A percentile compares a stretch with the other conserved stretches of the same genome.
Conservation (phyloP, 2,329 filamentous ascomycete genomes). For the Eurotiales sp. region DNA sequence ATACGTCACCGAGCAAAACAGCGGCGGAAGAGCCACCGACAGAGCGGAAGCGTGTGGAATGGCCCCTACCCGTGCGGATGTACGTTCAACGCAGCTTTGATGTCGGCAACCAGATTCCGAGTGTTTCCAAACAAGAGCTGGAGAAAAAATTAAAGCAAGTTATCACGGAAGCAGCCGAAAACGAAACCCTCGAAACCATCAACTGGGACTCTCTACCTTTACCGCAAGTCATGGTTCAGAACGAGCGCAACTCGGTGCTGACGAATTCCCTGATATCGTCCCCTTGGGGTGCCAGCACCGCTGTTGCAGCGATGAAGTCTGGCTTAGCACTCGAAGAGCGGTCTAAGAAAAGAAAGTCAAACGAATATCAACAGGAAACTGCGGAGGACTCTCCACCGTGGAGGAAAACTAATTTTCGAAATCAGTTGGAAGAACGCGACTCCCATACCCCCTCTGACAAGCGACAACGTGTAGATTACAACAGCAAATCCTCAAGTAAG, state of each 20-base stretch:
- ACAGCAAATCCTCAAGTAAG: slow-evolving; percentile 68
- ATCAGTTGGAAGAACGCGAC: slow-evolving; percentile 69
- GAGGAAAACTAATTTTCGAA: slow-evolving; percentile 65
- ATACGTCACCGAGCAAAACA: slow-evolving; percentile 21
- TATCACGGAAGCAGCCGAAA: slow-evolving; percentile 77
- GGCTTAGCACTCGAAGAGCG: slow-evolving; percentile 24
- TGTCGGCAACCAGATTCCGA: slow-evolving; percentile 62
- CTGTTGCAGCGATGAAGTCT: slow-evolving; percentile 20
- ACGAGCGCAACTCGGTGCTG: slow-evolving; percentile 57
- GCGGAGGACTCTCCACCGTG: slow-evolving; percentile 61
- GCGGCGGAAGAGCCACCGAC: slow-evolving; percentile 34
- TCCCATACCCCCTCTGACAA: slow-evolving; percentile 57
- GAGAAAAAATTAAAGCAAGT: slow-evolving; percentile 79
- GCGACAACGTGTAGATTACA: slow-evolving; percentile 46
- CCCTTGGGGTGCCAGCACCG: slow-evolving; percentile 25
- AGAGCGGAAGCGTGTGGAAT: slow-evolving; percentile 60
- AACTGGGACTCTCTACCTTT: slow-evolving; percentile 82
- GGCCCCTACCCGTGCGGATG: slow-evolving; percentile 74
- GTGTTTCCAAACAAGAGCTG: slow-evolving; percentile 66
- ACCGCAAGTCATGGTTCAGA: slow-evolving; percentile 76
- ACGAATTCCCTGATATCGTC: slow-evolving; percentile 42
- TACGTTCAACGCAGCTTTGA: slow-evolving; percentile 91
- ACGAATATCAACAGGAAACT: slow-evolving; percentile 55
- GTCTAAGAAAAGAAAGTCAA: slow-evolving; percentile 79
- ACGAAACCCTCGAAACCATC: slow-evolving; percentile 64